Base-by-base conservation (phyloP, 2,329 filamentous ascomycete genomes). In the Colletotrichum graminicola region DNA sequence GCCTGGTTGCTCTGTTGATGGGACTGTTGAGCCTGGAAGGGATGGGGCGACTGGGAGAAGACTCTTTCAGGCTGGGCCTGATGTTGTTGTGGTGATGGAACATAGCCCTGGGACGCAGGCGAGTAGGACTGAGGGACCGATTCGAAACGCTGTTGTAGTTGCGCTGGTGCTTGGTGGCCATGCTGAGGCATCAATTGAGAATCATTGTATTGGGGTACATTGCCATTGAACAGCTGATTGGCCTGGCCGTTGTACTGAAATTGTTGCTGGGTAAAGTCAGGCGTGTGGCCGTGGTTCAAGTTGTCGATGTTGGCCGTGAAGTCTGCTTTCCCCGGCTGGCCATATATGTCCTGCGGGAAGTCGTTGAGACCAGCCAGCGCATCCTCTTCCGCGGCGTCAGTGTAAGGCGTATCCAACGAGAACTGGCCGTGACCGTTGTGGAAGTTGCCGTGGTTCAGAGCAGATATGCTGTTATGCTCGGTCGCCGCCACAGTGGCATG, bases 261-360 rank as follows among this genome's bases (percentile, higher is more conserved):
- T 26, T 77, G 75, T 23, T 79, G 75, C 5, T 77, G 79, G 1
- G 76, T 54, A 66, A 82, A 84, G 21, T 74, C 75, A 61, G 82
- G 81, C 14, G 77, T 67, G 39, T 80, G 75, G 61, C 66, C 78
- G 77, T 12, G 78, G 69, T 59, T 82, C 65, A 83, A 65, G 32
- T 78, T 77, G 68, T 75, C 73, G 59, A 80, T 76, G 32, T 75
- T 72, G 54, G 74, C 74, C 23, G 72, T 75, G 7, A 80, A 74
- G 52, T 78, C 75, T 60, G 79, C 71, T 72, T 82, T 82, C 36
- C 70, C 67, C 62, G 80, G 80, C 59, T 83, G 81, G 12, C 74
- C 74, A 64, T 82, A 84, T 32, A 83, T 64, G 45, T 82, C 81
- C 18, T 80, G 76, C 49, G 82, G 79, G 12, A 83, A 77, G 66